These are phyloP conservation scores for Botrytis pseudocinerea DNA, from an alignment of 2,329 filamentous ascomycete genomes.

Conservation along the genomic window DNA sequence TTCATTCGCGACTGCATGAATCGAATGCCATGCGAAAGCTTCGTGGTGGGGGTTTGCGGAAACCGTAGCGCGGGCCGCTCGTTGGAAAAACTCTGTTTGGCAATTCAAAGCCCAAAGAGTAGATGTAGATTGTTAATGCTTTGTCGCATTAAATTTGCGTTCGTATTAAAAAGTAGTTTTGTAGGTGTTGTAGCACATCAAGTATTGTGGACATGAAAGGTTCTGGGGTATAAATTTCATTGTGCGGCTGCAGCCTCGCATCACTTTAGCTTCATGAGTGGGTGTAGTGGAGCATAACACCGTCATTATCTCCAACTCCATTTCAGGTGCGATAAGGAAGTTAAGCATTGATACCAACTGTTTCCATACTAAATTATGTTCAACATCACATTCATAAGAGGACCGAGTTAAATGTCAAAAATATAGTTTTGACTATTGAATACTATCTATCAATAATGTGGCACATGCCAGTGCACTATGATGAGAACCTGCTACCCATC, in stretches of 20 bases:
- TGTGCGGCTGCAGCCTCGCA: slow-evolving; percentile 22
- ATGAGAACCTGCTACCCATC: slow-evolving; percentile 11
- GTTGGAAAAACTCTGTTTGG: background rate
- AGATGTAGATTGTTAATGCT: background rate
- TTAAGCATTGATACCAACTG: background rate
- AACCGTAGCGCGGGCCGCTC: background rate
- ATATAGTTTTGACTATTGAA: slow-evolving; percentile 22
- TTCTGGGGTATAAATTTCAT: slow-evolving; percentile 9
- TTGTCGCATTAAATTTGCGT: background rate
- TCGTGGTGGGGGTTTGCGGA: background rate
- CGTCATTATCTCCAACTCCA: slow-evolving; percentile 6
- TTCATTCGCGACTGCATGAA: slow-evolving; percentile 17
- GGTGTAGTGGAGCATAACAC: background rate
- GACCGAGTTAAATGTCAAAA: slow-evolving; percentile 15
- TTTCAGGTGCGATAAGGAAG: slow-evolving; percentile 1
- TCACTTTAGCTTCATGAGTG: slow-evolving; percentile 13
- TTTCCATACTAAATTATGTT: background rate
- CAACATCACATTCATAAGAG: slow-evolving; percentile 8
- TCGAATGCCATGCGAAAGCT: background rate
- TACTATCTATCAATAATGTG: slow-evolving; percentile 20
- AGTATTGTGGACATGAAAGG: background rate
- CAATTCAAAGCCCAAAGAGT: background rate
- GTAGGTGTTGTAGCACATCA: background rate
- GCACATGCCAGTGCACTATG: slow-evolving; percentile 19
- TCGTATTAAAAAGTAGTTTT: background rate